Evolutionary conservation across 1,284 basidiomycete genomes (phyloP).

Genomic region (Prillingera fragicola): DNA sequence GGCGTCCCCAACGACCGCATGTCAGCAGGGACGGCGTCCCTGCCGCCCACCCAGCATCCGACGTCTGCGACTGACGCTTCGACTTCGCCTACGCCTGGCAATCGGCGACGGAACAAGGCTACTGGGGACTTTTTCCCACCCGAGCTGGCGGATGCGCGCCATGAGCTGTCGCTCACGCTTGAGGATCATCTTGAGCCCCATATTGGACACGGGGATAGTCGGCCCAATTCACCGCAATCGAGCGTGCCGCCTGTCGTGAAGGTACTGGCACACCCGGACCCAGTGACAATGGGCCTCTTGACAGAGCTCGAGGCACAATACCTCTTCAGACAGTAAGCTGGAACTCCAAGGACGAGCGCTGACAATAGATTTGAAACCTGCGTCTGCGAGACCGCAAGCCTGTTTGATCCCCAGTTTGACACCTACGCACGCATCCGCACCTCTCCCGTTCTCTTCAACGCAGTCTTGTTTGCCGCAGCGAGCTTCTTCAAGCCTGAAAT

Average conservation of each 20-base stretch:
- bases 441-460: constrained; percentile 16
- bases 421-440: constrained; percentile 9
- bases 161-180: no score
- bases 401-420: constrained; percentile 14
- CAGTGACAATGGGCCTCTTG: background rate
- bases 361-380: constrained; percentile 5
- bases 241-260: no score
- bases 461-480: constrained; percentile 21
- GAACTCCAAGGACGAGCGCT: background rate
- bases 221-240: background rate
- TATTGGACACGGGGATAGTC: background rate
- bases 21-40: no score
- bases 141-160: no score
- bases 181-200: background rate
- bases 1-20: no score
- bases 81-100: no score
- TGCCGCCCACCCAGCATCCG: no score
- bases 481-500: constrained; percentile 19
- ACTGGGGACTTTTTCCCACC: no score
- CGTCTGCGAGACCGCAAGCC: background rate
- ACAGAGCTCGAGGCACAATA: constrained; percentile 6
- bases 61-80: no score
- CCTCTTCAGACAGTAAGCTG: constrained; percentile 11
- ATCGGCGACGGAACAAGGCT: no score
- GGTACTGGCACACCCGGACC: background rate